phyloP scores from a whole-genome alignment of 345 rosid genomes.

The Lepidium didymum region DNA sequence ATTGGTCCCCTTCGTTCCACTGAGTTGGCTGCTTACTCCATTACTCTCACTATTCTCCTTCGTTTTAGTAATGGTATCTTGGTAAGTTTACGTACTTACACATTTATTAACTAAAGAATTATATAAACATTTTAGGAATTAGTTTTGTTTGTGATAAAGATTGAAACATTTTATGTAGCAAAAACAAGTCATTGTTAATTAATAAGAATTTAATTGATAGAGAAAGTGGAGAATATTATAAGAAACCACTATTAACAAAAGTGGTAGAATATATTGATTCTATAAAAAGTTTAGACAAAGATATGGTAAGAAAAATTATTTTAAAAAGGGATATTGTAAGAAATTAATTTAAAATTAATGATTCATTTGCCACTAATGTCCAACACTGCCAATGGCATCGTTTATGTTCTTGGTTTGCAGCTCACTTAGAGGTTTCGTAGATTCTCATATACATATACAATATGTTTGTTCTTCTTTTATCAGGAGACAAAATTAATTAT shows the following conservation, averaged over 20 bases:
- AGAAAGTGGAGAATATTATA: not conserved
- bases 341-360: no score
- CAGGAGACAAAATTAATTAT: no score
- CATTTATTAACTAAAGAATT: not conserved
- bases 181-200: not conserved
- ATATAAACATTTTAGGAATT: not conserved
- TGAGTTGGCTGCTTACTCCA: slow-evolving; percentile 68
- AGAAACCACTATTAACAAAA: not conserved
- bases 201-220: not conserved
- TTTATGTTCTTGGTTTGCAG: not conserved
- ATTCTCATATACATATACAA: not conserved
- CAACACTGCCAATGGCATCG: not conserved
- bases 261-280: slow-evolving; percentile 6
- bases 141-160: not conserved
- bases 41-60: slow-evolving; percentile 51
- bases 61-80: slow-evolving; percentile 60
- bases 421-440: not conserved
- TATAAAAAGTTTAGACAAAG: not conserved
- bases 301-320: no score
- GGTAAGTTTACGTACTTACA: slow-evolving; percentile 27
- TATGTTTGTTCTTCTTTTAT: no score
- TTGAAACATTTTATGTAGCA: not conserved
- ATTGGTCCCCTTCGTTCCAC: slow-evolving; percentile 61
- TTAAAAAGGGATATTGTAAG: no score
- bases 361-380: slow-evolving; percentile 7